Percentiles rank a stretch among this genome's conserved stretches.
Conservation (phyloP, 306 rosid genomes). For the Cucurbita maxima region DNA sequence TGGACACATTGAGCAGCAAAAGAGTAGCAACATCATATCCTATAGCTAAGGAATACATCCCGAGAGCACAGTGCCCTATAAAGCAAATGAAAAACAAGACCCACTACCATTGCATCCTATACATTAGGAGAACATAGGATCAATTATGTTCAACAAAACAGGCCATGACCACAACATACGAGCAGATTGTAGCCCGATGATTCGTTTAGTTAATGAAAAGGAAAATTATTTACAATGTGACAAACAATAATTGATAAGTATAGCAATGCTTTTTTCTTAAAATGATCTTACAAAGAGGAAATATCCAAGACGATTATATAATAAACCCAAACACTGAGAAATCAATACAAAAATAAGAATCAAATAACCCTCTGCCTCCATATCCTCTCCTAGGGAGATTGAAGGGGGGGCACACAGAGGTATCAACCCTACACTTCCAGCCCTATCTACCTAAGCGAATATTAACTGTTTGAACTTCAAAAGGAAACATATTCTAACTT, state of each 20-base stretch:
- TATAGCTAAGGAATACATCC: background rate
- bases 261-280: too few species aligned
- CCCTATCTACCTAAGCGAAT: too few species aligned
- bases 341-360: too few species aligned
- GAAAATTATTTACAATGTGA: background rate
- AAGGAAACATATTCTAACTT: background rate
- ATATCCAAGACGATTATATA: too few species aligned
- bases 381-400: background rate
- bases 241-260: too few species aligned
- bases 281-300: too few species aligned
- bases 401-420: background rate
- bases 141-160: background rate
- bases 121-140: background rate
- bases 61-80: background rate
- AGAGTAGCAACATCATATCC: background rate
- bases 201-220: background rate
- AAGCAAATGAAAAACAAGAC: background rate
- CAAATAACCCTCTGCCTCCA: too few species aligned
- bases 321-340: too few species aligned
- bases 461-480: background rate
- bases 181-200: background rate
- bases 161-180: background rate
- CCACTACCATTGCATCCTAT: background rate
- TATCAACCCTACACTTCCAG: too few species aligned
- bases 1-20: background rate